These are phyloP conservation scores for Eustoma russellianum DNA, from an alignment of 257 asterid species.

Conservation along the genomic window DNA sequence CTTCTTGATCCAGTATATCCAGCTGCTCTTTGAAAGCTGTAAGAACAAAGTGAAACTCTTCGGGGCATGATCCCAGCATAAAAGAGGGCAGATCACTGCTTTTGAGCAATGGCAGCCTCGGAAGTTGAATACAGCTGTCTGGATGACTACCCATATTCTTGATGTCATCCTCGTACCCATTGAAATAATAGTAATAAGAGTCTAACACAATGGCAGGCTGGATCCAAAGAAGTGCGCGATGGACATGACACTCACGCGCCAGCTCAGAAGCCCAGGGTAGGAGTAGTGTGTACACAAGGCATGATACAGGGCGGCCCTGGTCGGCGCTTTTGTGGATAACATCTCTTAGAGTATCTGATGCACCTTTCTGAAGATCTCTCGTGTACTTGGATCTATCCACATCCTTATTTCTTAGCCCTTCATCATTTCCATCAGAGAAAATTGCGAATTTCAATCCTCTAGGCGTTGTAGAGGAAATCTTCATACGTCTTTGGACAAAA, in stretches of 20 bases:
- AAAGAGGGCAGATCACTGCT: not conserved
- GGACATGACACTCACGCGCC: slow-evolving; percentile 24
- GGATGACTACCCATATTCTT: slow-evolving; percentile 6
- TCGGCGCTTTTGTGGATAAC: slow-evolving; percentile 8
- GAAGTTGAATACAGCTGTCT: slow-evolving; percentile 13
- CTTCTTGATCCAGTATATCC: slow-evolving; percentile 3
- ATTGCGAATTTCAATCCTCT: slow-evolving; percentile 11
- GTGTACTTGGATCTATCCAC: slow-evolving; percentile 6
- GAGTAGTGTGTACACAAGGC: slow-evolving; percentile 17
- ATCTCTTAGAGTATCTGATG: slow-evolving; percentile 10
- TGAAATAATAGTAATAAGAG: slow-evolving; percentile 20
- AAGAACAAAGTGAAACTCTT: not conserved
- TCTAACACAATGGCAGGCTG: slow-evolving; percentile 28
- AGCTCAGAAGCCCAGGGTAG: slow-evolving; percentile 21
- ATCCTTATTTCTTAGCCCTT: not conserved
- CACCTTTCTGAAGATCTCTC: slow-evolving; percentile 12
- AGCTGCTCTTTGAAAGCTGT: slow-evolving; percentile 2
- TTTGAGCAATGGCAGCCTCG: not conserved
- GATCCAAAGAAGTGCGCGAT: slow-evolving; percentile 26
- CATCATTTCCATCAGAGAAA: slow-evolving; percentile 6
- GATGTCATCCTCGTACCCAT: slow-evolving; percentile 22
- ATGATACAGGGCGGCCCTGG: slow-evolving; percentile 12
- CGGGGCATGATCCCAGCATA: not conserved
- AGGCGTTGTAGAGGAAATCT: not conserved
- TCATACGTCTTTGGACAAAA: not conserved